Evolutionary conservation across 73 alveolate species (phyloP).

Genomic region (Uronychia setigera): DNA sequence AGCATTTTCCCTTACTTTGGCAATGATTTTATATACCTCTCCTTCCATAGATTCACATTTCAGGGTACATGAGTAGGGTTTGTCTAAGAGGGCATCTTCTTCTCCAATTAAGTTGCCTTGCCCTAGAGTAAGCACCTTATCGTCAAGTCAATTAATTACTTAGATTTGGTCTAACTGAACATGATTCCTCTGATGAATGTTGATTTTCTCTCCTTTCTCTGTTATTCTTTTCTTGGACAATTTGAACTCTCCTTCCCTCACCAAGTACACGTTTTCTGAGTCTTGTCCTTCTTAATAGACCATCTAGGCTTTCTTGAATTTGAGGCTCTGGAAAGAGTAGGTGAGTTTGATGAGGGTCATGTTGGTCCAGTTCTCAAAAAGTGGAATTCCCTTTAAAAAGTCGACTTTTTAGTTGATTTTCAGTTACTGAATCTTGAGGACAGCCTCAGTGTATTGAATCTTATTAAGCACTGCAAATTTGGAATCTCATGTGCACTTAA

Average conservation of each 20-base stretch:
- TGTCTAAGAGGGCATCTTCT: too few relatives aligned
- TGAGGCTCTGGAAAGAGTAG: constrained; percentile 29
- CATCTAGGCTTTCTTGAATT: constrained; percentile 9
- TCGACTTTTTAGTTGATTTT: constrained; percentile 24
- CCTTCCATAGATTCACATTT: too few relatives aligned
- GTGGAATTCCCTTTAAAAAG: constrained; percentile 10
- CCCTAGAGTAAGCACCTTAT: too few relatives aligned
- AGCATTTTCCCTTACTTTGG: too few relatives aligned
- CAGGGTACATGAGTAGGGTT: too few relatives aligned
- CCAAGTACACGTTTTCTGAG: constrained; percentile 6
- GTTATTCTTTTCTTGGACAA: too few relatives aligned
- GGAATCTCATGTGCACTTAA: constrained; percentile 22
- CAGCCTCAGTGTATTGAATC: constrained; percentile 23
- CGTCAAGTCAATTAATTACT: too few relatives aligned
- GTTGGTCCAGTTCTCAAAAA: constrained; percentile 9
- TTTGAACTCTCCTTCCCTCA: constrained; percentile 42
- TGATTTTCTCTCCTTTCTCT: too few relatives aligned
- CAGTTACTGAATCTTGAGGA: constrained; percentile 15
- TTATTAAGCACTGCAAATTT: constrained; percentile 36
- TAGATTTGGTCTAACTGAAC: too few relatives aligned
- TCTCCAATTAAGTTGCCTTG: too few relatives aligned
- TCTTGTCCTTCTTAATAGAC: constrained; percentile 28
- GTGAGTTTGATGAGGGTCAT: constrained; percentile 13
- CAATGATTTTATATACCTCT: too few relatives aligned
- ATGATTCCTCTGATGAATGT: too few relatives aligned